Conservation (phyloP, 164 flowering plant genomes). For the Macadamia integrifolia region DNA sequence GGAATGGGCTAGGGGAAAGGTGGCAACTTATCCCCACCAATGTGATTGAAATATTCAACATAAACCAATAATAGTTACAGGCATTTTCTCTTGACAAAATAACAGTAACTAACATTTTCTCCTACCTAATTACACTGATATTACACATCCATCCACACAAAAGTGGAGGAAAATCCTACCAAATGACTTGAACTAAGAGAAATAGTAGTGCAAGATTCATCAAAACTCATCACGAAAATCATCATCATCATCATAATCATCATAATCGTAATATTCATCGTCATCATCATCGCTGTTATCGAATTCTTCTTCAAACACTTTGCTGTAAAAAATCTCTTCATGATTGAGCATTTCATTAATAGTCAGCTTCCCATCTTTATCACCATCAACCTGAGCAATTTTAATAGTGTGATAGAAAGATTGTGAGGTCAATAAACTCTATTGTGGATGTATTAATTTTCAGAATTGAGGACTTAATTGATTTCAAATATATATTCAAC, state of each 20-base stretch:
- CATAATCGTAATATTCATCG: constrained; percentile 18
- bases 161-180: too few relatives aligned
- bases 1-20: too few relatives aligned
- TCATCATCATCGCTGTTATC: constrained; percentile 23
- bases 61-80: too few relatives aligned
- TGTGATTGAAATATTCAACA: too few relatives aligned
- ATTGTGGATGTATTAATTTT: not conserved
- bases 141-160: too few relatives aligned
- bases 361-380: constrained; percentile 40
- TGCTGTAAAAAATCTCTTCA: constrained; percentile 43
- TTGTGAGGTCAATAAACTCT: not conserved
- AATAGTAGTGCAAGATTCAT: not conserved
- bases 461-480: too few relatives aligned
- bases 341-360: constrained; percentile 54
- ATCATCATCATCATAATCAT: constrained; percentile 18
- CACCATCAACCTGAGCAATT: constrained; percentile 50
- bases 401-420: not conserved
- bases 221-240: constrained; percentile 44
- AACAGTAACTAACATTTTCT: too few relatives aligned
- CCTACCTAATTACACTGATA: too few relatives aligned
- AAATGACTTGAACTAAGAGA: too few relatives aligned
- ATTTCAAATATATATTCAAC: not conserved
- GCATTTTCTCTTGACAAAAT: too few relatives aligned
- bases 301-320: constrained; percentile 24
- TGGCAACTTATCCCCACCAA: too few relatives aligned